Evolutionary conservation across 129 eudicot genomes (phyloP), one percentile per base, ranked within the genome.

Genomic region (Scalesia atractyloides): DNA sequence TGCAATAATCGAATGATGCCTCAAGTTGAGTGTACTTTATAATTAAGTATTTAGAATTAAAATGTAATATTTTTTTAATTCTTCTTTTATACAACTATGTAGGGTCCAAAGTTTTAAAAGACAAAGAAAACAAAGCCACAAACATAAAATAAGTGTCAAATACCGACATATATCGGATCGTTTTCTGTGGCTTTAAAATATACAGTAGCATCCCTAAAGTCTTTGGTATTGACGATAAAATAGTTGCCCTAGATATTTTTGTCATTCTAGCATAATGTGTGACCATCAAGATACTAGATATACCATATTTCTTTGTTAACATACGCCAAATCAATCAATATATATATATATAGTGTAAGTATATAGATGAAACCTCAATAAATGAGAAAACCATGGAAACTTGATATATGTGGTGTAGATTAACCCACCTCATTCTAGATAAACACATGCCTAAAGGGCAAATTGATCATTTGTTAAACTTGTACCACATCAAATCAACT

Each of bases 221-320:
- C 64, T 58, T 58, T 24, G 16, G 37, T 22, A 57, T 58, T 24
- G 64, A 58, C 37, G 5, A 58, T 22, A 24, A 15, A 12, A 58
- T 11, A 58, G 37, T 58, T 24, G 64, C 16, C 64, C 64, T 58
- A 58, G 64, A 58, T 58, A 58, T 58, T 58, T 14, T 58, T 58
- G 64, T 24, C 64, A 58, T 58, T 10, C 64, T 58, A 58, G 37
- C 62, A 56, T 56, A 56, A 56, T 56, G 62, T 9, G 61, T 56
- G 14, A 54, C 61, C 5, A 19, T 56, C 34, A 56, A n/a, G 12
- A 41, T 8, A 41, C 10, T 41, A 41, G 46, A 41, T 7, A 7
- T 41, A 41, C 46, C 46, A 41, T 41, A 41, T 41, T 41, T 41
- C 46, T 41, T 41, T 41, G 46, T 8, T 41, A 41, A 41, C 46